Conservation (phyloP, 1,139 yeast genomes). For the Blastobotrys apis region DNA sequence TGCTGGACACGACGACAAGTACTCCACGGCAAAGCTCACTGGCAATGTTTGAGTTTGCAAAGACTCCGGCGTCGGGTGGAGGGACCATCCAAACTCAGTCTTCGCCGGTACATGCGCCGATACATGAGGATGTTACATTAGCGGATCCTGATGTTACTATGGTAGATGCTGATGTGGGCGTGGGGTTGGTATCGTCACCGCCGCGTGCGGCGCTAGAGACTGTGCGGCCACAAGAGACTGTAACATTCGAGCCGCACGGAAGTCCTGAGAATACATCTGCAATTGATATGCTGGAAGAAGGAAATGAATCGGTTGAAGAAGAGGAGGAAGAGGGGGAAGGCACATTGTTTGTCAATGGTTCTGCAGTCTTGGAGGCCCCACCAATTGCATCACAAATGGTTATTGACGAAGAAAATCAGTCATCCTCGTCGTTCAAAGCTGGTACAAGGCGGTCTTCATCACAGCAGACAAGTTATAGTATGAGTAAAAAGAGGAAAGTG, state of each 20-base stretch:
- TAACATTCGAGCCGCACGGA: not conserved
- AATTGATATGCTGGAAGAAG: too few relatives aligned
- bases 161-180: not conserved
- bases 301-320: not conserved
- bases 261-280: not conserved
- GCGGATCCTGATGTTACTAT: not conserved
- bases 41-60: slow-evolving; percentile 7
- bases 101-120: not conserved
- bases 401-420: too few relatives aligned
- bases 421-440: not conserved
- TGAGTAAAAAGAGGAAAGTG: not conserved
- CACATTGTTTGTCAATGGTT: not conserved
- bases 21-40: not conserved
- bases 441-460: not conserved
- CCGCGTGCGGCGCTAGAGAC: too few relatives aligned
- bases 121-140: not conserved
- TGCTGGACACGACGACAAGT: not conserved
- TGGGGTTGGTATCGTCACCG: too few relatives aligned
- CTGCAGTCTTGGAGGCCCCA: not conserved
- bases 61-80: not conserved
- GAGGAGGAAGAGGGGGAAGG: not conserved
- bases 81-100: too few relatives aligned
- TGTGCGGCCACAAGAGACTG: too few relatives aligned
- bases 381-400: not conserved
- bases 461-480: not conserved